Percentiles rank a stretch among this genome's conserved stretches.
phyloP scores from a whole-genome alignment of 768 basidiomycete species.

The Cyclocybe cylindracea region DNA sequence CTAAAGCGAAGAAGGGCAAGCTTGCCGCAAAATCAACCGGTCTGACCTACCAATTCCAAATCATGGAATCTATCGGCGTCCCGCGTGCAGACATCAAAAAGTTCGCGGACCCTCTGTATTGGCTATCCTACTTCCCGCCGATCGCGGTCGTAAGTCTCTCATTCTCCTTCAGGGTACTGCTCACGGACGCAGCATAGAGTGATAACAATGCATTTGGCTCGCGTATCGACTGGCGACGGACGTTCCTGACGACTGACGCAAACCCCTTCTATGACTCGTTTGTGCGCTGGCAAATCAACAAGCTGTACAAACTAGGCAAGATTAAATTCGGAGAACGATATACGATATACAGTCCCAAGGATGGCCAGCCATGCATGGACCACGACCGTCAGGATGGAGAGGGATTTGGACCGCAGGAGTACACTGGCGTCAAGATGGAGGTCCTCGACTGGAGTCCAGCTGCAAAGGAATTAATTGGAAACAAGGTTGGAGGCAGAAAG shows the following conservation, averaged over 20 bases:
- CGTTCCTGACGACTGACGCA: conserved; percentile 90
- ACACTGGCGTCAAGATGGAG: conserved; percentile 93
- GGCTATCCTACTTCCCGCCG: conserved; percentile 94
- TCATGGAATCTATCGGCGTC: conserved; percentile 92
- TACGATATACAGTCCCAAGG: conserved; percentile 98
- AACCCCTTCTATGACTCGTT: conserved; percentile 98
- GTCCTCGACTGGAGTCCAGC: conserved; percentile 81
- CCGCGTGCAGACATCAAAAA: conserved; percentile 90
- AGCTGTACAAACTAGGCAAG: conserved; percentile 80
- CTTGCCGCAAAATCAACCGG: conserved; percentile 91
- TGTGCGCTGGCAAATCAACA: conserved; percentile 98
- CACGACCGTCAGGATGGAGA: conserved; percentile 97
- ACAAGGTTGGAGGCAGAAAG: conserved; percentile 74
- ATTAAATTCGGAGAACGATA: conserved; percentile 99
- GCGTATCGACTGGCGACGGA: conserved; percentile 95
- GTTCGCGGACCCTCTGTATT: conserved; percentile 93
- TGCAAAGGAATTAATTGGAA: conserved; percentile 63
- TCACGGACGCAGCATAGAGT: conserved; percentile 17
- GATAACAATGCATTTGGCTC: conserved; percentile 91
- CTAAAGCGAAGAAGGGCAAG: conserved; percentile 96
- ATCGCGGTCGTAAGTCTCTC: conserved; percentile 73
- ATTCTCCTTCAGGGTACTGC: background rate
- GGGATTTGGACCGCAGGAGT: conserved; percentile 93
- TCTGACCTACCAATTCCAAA: conserved; percentile 96
- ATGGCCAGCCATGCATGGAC: conserved; percentile 99